Conservation (phyloP, 1,284 basidiomycete genomes). For the Leccinum fuscescens region DNA sequence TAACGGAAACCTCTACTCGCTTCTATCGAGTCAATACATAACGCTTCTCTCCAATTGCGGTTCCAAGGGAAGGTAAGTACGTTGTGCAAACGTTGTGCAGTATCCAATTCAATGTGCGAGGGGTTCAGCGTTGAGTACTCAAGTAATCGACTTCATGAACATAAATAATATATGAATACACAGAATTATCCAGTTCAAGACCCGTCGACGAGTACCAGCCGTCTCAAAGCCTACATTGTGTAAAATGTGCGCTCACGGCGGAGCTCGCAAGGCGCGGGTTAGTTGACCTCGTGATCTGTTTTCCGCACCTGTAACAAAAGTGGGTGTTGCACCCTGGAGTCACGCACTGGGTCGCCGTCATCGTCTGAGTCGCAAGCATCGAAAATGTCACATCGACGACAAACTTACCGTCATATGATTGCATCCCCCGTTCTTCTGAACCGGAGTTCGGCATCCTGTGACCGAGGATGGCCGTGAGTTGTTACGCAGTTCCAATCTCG, state of each 20-base stretch:
- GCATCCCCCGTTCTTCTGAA: conserved; percentile 58
- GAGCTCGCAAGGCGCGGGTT: conserved; percentile 40
- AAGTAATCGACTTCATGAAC: not conserved
- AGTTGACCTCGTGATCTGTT: conserved; percentile 48
- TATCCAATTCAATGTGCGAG: not conserved
- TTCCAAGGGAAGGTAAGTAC: not conserved
- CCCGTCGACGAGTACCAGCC: not conserved
- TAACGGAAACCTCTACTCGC: not conserved
- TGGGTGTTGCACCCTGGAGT: conserved; percentile 61
- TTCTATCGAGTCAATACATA: not conserved
- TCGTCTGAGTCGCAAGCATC: not conserved
- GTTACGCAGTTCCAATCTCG: not conserved
- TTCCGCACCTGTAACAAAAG: conserved; percentile 61
- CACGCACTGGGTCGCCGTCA: conserved; percentile 44
- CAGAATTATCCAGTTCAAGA: not conserved
- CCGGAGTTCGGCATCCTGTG: conserved; percentile 56
- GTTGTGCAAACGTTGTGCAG: not conserved
- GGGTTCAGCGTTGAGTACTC: not conserved
- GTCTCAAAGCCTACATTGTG: conserved; percentile 24
- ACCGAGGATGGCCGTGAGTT: not conserved
- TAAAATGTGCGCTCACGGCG: conserved; percentile 47
- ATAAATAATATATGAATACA: not conserved
- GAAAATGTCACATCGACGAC: not conserved
- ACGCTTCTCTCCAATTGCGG: fast-evolving
- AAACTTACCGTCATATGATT: conserved; percentile 63